Base-by-base conservation (phyloP, 345 rosid genomes). In the Psidium guajava region DNA sequence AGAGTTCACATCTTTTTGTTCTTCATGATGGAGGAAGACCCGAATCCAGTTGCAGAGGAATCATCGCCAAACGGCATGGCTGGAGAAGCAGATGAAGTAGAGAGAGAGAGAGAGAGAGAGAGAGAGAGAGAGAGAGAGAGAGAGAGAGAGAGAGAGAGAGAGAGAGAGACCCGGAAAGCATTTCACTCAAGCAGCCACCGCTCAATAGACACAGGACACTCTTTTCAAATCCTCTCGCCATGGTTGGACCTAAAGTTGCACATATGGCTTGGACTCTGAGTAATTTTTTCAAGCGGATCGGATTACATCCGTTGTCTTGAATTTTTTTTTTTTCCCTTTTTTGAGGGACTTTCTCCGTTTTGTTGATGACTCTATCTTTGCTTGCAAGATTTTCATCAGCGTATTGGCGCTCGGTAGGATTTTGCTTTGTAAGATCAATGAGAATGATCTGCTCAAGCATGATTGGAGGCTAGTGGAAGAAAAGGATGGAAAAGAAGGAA, bases 371-470 rank as follows among this genome's bases (percentile, higher is more conserved):
- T 44, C 47, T 44, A 15, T 20, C n/a, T 55, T 83, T 32, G 47
- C 73, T 83, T 40, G 73, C 52, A 25, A 25, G 74, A 28, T 21
- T 58, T 83, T 49, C 16, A 59, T 47, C 16, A 52, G 24, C 83
- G 14, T 2, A 28, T 77, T n/a, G n/a, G 69, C 21, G 12, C 5
- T 74, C 50, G 14, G 55, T 50, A 5, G 47, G 36, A n/a, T 24
- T 49, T 28, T 32, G 83, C 25, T 15, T 84, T 88, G 88, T 92
- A 96, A 98, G 91, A 95, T 95, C 86, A 95, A 96, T 87, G 99
- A 96, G 86, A 96, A 94, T 77, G 99, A 94, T 89, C 83, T 96
- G 86, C 95, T 96, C 91, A 96, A 95, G 90, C 98, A 96, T 86
- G 99, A 96, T 61, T 95, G 99, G 99, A 94, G 99, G 47, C 47